A percentile compares a stretch with the other conserved stretches of the same genome.
Conservation (phyloP, 352 stramenopile genomes). For the Phytopythium mirpurense region DNA sequence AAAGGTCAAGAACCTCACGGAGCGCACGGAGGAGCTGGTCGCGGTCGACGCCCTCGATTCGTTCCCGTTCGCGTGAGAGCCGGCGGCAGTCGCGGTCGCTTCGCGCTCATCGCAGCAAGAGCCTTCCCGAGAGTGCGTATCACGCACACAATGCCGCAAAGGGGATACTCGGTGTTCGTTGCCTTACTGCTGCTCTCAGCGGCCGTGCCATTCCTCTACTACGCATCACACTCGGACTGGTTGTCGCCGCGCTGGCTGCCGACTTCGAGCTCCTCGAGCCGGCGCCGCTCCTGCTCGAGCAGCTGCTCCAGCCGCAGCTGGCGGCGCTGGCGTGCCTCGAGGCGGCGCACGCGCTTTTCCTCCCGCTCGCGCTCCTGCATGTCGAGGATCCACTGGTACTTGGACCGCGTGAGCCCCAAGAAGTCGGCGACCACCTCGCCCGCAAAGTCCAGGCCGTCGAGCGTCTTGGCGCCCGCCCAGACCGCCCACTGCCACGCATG, state of each 20-base stretch:
- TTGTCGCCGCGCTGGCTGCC: conserved; percentile 8
- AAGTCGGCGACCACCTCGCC: conserved; percentile 80
- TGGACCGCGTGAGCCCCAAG: conserved; percentile 72
- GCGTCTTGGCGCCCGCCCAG: conserved; percentile 64
- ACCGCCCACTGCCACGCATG: conserved; percentile 56
- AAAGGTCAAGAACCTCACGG: conserved; percentile 74
- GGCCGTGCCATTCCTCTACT: neutral
- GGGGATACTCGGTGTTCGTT: too few relatives aligned
- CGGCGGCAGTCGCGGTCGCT: too few relatives aligned
- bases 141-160: too few relatives aligned
- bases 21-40: conserved; percentile 47
- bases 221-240: neutral
- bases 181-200: too few relatives aligned
- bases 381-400: conserved; percentile 84
- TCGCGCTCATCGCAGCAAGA: too few relatives aligned
- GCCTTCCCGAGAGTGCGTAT: too few relatives aligned
- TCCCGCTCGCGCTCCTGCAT: conserved; percentile 65
- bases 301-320: conserved; percentile 65
- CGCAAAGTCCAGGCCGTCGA: conserved; percentile 69
- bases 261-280: conserved; percentile 55
- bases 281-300: conserved; percentile 61
- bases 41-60: conserved; percentile 20
- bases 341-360: conserved; percentile 44
- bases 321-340: conserved; percentile 56
- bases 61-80: conserved; percentile 26